phyloP scores from a whole-genome alignment of 495 filamentous ascomycete genomes.

The Penicillium waksmanii region DNA sequence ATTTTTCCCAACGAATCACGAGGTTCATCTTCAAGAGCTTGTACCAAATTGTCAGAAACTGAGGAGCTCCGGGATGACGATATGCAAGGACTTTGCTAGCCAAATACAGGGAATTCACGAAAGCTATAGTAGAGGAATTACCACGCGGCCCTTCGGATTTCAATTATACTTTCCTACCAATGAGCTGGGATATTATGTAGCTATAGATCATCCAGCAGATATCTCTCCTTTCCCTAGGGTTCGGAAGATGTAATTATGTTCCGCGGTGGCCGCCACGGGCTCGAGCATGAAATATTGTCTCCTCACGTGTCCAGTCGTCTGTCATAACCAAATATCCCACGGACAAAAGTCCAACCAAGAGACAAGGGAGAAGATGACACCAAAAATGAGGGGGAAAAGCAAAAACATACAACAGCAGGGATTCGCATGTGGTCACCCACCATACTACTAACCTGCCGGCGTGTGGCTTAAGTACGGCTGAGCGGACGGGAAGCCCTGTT shows the following conservation, averaged over 20 bases:
- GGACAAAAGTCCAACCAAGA: too few species aligned
- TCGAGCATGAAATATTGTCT: neutral
- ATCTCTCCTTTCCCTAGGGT: neutral
- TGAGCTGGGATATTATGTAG: neutral
- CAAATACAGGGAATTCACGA: constrained; percentile 6
- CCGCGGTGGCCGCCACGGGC: constrained; percentile 6
- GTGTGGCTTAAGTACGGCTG: constrained; percentile 6
- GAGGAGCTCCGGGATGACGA: constrained; percentile 4
- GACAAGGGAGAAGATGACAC: neutral
- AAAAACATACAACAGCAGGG: constrained; percentile 5
- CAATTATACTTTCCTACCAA: neutral
- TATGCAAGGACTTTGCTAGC: constrained; percentile 18
- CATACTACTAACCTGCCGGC: constrained; percentile 6
- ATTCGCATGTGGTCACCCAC: constrained; percentile 6
- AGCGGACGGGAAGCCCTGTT: constrained; percentile 6
- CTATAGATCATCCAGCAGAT: neutral
- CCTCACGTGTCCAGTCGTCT: neutral
- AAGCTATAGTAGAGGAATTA: constrained; percentile 1
- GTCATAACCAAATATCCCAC: neutral
- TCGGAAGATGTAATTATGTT: neutral
- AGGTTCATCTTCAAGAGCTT: neutral
- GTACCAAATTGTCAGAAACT: constrained; percentile 6
- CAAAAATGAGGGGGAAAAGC: neutral
- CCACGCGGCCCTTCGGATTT: constrained; percentile 1
- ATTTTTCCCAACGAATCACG: constrained; percentile 21